phyloP scores from a whole-genome alignment of 768 basidiomycete species.

The Naganishia friedmannii region DNA sequence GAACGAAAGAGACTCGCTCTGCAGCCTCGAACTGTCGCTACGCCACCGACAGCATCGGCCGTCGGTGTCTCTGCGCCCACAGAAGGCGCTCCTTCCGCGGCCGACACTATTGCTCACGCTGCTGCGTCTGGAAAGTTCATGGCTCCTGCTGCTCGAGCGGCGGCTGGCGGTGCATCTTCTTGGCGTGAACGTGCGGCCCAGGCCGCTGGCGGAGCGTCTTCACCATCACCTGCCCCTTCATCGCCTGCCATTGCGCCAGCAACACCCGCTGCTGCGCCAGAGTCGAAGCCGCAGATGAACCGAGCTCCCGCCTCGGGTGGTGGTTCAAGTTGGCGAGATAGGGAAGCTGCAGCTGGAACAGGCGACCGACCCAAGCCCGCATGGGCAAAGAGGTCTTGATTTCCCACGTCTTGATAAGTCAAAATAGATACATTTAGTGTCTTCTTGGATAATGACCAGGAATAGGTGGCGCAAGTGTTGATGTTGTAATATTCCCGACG shows the following conservation, averaged over 20 bases:
- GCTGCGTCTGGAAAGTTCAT: constrained; percentile 30
- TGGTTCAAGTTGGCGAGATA: constrained; percentile 19
- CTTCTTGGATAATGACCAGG: constrained; percentile 14
- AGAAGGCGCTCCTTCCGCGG: constrained; percentile 13
- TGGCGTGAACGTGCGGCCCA: constrained; percentile 63
- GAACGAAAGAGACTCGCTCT: constrained; percentile 3
- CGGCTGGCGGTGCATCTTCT: constrained; percentile 36
- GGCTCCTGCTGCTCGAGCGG: constrained; percentile 31
- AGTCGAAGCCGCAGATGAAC: neutral
- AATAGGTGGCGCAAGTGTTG: neutral
- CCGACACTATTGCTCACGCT: constrained; percentile 28
- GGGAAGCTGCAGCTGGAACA: constrained; percentile 8
- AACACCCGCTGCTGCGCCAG: constrained; percentile 1
- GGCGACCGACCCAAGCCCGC: constrained; percentile 15
- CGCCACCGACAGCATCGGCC: constrained; percentile 43
- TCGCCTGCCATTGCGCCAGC: constrained; percentile 18
- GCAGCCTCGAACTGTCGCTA: constrained; percentile 29
- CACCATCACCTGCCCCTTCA: constrained; percentile 15
- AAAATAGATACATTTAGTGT: neutral
- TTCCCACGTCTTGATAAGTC: neutral
- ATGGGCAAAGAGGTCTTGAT: constrained; percentile 20
- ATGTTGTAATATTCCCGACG: constrained; percentile 1
- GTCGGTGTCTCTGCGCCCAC: constrained; percentile 34
- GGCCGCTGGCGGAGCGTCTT: constrained; percentile 24
- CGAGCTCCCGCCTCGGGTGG: constrained; percentile 7